Evolutionary conservation across 164 flowering plant species (phyloP), one percentile per base, ranked within the genome.

Genomic region (Aristolochia fimbriata): DNA sequence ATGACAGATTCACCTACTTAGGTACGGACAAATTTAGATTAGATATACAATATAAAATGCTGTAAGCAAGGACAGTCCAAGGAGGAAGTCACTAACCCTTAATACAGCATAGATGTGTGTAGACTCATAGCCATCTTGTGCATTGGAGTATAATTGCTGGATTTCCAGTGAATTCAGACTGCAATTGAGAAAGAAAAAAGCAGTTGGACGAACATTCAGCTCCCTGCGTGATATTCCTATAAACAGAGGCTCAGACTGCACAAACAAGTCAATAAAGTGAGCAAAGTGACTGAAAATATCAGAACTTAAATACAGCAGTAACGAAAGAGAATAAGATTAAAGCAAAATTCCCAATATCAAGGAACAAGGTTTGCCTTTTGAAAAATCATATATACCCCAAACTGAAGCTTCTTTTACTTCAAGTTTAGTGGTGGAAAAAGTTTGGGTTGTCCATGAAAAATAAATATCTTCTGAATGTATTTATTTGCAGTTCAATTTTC

Each of bases 51-150:
- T 22, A 20, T 20, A 51, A 14, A 15, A 20, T 8, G 55, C 24
- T 51, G 12, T 1, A 23, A 15, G 12, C 24, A 1, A 51, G 55
- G 55, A 5, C 10, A 6, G 27, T 14, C 4, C 1, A 12, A 4
- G 11, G 15, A 11, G 27, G 15, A 50, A 8, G 22, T 5, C 60
- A 78, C 84, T 69, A 25, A 93, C 97, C 91, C 65, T 60, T 59
- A 83, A 62, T 64, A 87, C 81, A 49, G 91, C 63, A 62, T 65
- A 82, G 49, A 94, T 87, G 47, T 79, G 81, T 15, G 95, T 88
- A 17, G 97, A 94, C 69, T 94, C 99, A 66, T 70, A 94, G 69
- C 93, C 80, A 77, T 94, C 97, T 72, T 83, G 83, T 60, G 97
- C 99, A 56, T 30, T 81, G 51, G 77, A 61, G 71, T 94, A 91